Base-by-base conservation (phyloP, 495 filamentous ascomycete species). In the Trypethelium eluteriae region DNA sequence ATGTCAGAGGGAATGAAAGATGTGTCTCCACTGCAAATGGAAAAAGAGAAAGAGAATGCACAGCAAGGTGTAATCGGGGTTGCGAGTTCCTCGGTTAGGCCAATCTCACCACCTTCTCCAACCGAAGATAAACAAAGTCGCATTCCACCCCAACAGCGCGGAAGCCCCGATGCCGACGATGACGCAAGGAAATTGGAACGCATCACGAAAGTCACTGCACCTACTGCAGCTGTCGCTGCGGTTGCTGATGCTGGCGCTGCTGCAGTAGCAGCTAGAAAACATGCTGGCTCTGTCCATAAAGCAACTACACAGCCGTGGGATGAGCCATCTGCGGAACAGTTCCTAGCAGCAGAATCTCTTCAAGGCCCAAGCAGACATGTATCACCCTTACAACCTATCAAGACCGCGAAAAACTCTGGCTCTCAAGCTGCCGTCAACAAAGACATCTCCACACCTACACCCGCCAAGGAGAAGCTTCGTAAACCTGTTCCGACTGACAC, bases 1-100 rank as follows among this genome's bases (percentile, higher is more conserved):
- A 35, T 5, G 6, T 5, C 7, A 59, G 6, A 36, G 7, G 25
- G 36, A 59, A 36, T 2, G 18, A 34, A 34, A 32, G 14, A 59
- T 2, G 53, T 59, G 10, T 59, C 53, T 36, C 53, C 53, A 10
- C 53, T 59, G 2, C 53, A 34, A 36, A 10, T 39, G 36, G 38
- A 62, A 14, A 59, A 65, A 12, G 41, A 63, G 35, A 44, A 44
- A 14, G 6, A 7, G 41, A 7, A 7, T 44, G 6, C 41, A 14
- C 41, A 25, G 25, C 25, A 25, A 25, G 25, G 7, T 44, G 39
- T 25, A 44, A 62, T 65, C 39, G 66, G 66, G 18, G 63, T 67
- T 38, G 65, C 69, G 32, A 49, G 62, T 39, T 62, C 66, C 14
- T 49, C 62, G 36, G 66, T 53, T 14, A 59, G 38, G 14, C 32